Evolutionary conservation across 768 basidiomycete species (phyloP).

Genomic region (Psilocybe cyanescens): DNA sequence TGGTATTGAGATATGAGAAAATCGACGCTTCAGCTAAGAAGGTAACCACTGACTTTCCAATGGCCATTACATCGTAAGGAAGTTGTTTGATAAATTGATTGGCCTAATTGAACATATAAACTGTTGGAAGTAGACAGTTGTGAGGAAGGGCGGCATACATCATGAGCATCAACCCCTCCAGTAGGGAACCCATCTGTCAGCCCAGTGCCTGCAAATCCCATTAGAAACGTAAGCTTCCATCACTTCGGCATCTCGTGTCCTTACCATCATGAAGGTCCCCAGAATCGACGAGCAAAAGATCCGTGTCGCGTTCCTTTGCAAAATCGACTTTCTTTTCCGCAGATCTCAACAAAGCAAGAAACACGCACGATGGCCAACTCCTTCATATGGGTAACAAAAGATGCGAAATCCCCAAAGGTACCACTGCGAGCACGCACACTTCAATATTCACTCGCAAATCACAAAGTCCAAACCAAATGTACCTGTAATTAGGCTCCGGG

Average conservation of each 20-base stretch:
- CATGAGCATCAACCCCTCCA: conserved; percentile 75
- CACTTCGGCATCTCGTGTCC: neutral
- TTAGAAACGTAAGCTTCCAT: neutral
- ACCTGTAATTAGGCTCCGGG: conserved; percentile 76
- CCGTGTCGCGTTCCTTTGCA: conserved; percentile 66
- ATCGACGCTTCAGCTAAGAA: neutral
- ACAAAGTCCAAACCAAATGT: neutral
- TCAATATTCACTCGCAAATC: neutral
- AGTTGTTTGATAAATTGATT: conserved; percentile 74
- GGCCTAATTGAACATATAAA: conserved; percentile 41
- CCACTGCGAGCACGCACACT: conserved; percentile 27
- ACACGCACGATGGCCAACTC: conserved; percentile 57
- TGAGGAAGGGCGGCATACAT: conserved; percentile 41
- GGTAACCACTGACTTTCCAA: conserved; percentile 69
- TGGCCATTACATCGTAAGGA: conserved; percentile 81
- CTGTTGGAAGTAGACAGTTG: neutral
- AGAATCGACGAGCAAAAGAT: conserved; percentile 83
- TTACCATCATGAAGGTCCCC: conserved; percentile 76
- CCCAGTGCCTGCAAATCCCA: conserved; percentile 59
- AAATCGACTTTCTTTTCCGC: neutral
- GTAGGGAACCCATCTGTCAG: conserved; percentile 75
- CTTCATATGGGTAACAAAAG: conserved; percentile 86
- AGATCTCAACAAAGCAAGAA: neutral
- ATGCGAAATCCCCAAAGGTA: conserved; percentile 73
- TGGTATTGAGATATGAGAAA: neutral